Evolutionary conservation across 2,329 filamentous ascomycete genomes (phyloP), one percentile per base, ranked within the genome.

Genomic region (Colletotrichum sp.): DNA sequence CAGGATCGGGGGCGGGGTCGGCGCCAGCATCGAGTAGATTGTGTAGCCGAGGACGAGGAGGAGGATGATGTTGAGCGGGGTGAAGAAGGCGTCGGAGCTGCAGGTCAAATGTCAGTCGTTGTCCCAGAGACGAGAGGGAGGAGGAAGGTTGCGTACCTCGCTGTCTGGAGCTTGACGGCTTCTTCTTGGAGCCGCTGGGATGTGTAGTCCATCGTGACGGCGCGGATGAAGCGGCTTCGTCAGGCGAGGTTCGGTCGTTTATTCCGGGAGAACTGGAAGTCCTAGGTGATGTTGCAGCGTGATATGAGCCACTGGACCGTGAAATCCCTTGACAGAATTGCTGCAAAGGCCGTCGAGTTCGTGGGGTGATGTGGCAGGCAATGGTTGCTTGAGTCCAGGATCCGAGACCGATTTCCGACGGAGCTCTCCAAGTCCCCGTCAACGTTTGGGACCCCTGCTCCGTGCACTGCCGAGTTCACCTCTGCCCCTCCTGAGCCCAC

Each of bases 1-100:
- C 32, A 93, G 84, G 9, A 83, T 78, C 6, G 88, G 80, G 8
- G 87, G 83, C n/a, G 88, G 81, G 15, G 87, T 81, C 3, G 91
- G 89, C 67, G 88, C 88, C 79, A 92, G 83, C 78, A 91, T 84
- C 36, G 86, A 82, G 86, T 93, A 93, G 80, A 89, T 81, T 18
- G 91, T 90, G 87, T 93, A 92, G 79, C 90, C 79, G 78, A 92
- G 85, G 78, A 91, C 83, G 79, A 86, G 85, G 80, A 90, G 80
- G 79, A 94, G 89, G 82, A 93, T 84, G 77, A 90, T 77, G 87
- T 94, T 94, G 81, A 94, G 88, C 6, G 92, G 92, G 0, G 92
- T 93, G 78, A 90, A 78, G 82, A 93, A 79, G 74, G 85, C 83
- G 80, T 85, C 82, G 21, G 44, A 30, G 77, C 85, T 89, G 15